Evolutionary conservation across 2,329 filamentous ascomycete genomes (phyloP), one percentile per base, ranked within the genome.

Genomic region (Ceratocystis alfenasii): DNA sequence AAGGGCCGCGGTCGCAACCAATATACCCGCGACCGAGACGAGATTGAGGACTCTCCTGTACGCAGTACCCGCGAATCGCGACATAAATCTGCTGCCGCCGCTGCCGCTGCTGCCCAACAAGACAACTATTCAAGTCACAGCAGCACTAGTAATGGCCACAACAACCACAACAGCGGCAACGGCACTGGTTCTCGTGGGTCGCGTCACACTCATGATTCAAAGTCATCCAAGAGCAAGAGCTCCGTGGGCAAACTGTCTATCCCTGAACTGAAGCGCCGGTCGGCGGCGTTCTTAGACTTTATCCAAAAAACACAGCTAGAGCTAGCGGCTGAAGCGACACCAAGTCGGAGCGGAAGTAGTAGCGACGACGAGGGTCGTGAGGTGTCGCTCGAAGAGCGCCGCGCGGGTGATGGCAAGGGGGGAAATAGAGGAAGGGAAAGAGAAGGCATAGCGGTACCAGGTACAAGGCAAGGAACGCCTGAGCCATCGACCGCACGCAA

Each of bases 271-370:
- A 90, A 89, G 76, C 85, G 89, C 69, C 87, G 90, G 8, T 90
- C 92, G 5, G 84, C 88, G 3, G 88, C 84, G 22, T 95, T 96
- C 73, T 81, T 95, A 67, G 90, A 94, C 70, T 96, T 93, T 72
- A 96, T 96, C 69, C 87, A 88, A 3, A 85, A 90, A 70, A 93
- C 90, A 66, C 91, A 96, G 74, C 81, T 95, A 5, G 92, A 96
- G 72, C 83, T 95, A 75, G 90, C 89, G 1, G 85, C 83, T 36
- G 87, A 86, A 68, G 75, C 78, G 74, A 75, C 77, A 68, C 79
- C 67, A 60, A 65, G 65, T 25, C 41, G 44, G 6, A 66, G 63
- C n/a, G 64, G 57, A 20, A 74, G 75, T 45, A 74, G 75, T 60
- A 74, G 75, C 60, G 74, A 72, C 53, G 70, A 70, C 10, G 70